phyloP scores from a whole-genome alignment of 2,329 filamentous ascomycete genomes.

The Colletotrichum higginsianum region DNA sequence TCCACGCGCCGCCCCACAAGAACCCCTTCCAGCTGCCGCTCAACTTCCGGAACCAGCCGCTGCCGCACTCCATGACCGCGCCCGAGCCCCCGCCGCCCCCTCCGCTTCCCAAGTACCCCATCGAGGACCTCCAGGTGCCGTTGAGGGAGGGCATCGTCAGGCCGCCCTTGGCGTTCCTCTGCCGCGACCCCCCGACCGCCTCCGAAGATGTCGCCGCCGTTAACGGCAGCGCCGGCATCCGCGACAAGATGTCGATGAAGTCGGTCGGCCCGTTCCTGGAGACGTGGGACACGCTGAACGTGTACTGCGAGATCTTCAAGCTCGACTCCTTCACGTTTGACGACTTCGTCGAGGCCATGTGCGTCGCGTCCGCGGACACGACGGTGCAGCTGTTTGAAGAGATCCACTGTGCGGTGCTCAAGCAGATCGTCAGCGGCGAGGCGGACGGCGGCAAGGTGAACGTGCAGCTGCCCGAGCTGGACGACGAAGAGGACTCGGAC shows the following conservation, averaged over 20 bases:
- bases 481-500: constrained; percentile 78
- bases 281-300: constrained; percentile 96
- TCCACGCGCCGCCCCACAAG: constrained; percentile 59
- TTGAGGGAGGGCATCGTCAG: constrained; percentile 77
- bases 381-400: constrained; percentile 91
- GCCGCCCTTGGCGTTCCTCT: constrained; percentile 84
- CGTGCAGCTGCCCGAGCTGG: constrained; percentile 82
- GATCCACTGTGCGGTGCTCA: constrained; percentile 91
- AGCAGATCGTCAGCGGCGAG: constrained; percentile 84
- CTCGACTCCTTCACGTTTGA: constrained; percentile 98
- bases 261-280: constrained; percentile 90
- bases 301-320: constrained; percentile 96
- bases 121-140: constrained; percentile 90
- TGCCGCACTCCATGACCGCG: constrained; percentile 53
- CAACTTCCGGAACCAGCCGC: constrained; percentile 59
- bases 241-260: constrained; percentile 80
- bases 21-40: constrained; percentile 64
- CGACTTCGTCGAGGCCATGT: constrained; percentile 91
- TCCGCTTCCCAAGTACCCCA: constrained; percentile 91
- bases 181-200: constrained; percentile 72
- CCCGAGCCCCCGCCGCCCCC: constrained; percentile 75
- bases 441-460: constrained; percentile 84
- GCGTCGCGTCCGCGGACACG: constrained; percentile 79
- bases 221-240: constrained; percentile 56
- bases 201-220: constrained; percentile 51